A percentile compares a stretch with the other conserved stretches of the same genome.
Evolutionary conservation across 164 flowering plant species (phyloP).

Genomic region (Sextonia rubra): DNA sequence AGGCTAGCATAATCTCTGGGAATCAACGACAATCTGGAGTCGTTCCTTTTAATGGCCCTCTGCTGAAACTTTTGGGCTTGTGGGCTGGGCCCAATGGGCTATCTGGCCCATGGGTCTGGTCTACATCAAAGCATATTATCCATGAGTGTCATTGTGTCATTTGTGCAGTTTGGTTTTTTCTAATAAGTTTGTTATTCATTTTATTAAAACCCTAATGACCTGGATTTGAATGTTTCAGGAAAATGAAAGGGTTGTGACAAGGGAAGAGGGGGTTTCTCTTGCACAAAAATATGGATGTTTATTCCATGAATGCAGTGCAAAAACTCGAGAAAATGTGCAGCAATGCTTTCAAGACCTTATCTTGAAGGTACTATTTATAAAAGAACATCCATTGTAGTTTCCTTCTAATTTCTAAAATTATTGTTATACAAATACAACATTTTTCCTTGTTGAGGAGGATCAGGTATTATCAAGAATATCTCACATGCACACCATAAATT

Average conservation of each 20-base stretch:
- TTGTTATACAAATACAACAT: no score
- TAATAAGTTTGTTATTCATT: not conserved
- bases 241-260: constrained; percentile 60
- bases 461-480: no score
- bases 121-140: no score
- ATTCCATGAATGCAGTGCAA: constrained; percentile 84
- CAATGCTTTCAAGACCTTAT: constrained; percentile 67
- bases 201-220: not conserved
- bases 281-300: constrained; percentile 54
- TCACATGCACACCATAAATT: no score
- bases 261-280: constrained; percentile 75
- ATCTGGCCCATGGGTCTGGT: no score
- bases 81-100: no score
- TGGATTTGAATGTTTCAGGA: constrained; percentile 38
- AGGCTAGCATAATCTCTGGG: no score
- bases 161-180: not conserved
- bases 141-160: not conserved
- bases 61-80: no score
- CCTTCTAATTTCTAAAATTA: not conserved
- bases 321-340: constrained; percentile 58
- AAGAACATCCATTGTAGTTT: not conserved
- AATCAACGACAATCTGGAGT: no score
- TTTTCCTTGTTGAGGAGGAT: no score
- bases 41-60: no score
- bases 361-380: constrained; percentile 41